Conservation (phyloP, 2,329 filamentous ascomycete species). For the Huntiella decipiens region DNA sequence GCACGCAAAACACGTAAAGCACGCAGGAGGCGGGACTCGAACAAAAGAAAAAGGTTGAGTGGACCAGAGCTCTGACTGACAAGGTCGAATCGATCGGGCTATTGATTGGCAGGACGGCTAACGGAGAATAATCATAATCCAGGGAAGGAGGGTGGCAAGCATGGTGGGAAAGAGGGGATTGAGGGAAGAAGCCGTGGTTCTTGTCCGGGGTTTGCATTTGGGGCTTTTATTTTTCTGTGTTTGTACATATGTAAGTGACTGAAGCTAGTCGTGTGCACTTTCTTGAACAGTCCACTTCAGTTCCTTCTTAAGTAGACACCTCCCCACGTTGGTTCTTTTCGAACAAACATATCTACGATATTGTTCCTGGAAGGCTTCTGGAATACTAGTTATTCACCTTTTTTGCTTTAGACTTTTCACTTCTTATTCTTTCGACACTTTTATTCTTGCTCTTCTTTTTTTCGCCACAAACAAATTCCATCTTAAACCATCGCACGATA, state of each 20-base stretch:
- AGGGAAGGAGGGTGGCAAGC: too few relatives aligned
- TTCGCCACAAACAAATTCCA: too few relatives aligned
- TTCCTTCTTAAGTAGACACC: background rate
- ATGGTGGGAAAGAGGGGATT: background rate
- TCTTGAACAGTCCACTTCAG: background rate
- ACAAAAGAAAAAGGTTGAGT: background rate
- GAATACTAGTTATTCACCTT: background rate
- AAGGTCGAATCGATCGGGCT: background rate
- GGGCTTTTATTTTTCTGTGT: background rate
- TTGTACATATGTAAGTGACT: background rate
- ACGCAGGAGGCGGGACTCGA: background rate
- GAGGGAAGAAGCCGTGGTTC: background rate
- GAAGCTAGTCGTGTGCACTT: background rate
- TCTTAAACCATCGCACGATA: too few relatives aligned
- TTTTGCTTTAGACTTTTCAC: background rate
- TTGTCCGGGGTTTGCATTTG: background rate
- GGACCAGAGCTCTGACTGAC: background rate
- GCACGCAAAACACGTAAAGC: background rate
- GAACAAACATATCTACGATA: background rate
- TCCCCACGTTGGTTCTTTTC: background rate
- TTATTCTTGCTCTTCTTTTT: background rate
- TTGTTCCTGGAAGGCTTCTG: background rate
- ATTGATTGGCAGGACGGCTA: background rate
- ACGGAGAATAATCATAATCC: background rate
- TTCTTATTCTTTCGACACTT: background rate